A percentile compares a stretch with the other conserved stretches of the same genome.
Evolutionary conservation across 139 green algal species (phyloP).

Genomic region (Yamagishiella unicocca): DNA sequence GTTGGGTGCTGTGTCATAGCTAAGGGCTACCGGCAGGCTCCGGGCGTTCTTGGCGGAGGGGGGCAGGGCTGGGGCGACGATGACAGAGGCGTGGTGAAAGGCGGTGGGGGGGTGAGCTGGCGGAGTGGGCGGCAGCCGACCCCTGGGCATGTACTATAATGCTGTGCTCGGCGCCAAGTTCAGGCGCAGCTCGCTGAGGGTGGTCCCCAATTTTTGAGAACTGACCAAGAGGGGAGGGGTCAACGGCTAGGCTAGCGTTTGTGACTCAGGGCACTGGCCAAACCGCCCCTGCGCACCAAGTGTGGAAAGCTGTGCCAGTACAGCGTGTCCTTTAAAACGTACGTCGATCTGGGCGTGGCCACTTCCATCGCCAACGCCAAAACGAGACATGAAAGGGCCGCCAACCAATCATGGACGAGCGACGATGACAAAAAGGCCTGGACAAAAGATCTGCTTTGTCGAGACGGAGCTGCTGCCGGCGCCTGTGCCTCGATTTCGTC

Average conservation of each 20-base stretch:
- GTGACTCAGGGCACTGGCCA: too few relatives aligned
- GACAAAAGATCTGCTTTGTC: neutral
- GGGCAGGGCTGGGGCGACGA: neutral
- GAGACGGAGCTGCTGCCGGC: neutral
- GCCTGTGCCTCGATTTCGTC: neutral
- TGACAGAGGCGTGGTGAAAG: too few relatives aligned
- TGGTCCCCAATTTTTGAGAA: too few relatives aligned
- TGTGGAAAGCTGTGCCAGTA: conserved; percentile 60
- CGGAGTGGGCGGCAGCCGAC: too few relatives aligned
- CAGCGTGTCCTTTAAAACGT: conserved; percentile 29
- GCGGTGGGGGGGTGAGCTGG: too few relatives aligned
- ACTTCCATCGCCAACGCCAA: conserved; percentile 2
- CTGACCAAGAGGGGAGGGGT: too few relatives aligned
- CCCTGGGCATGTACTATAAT: too few relatives aligned
- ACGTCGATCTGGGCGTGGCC: neutral
- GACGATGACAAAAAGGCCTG: neutral
- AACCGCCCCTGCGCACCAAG: too few relatives aligned
- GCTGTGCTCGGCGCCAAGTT: too few relatives aligned
- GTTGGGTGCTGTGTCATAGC: neutral
- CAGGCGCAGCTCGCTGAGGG: too few relatives aligned
- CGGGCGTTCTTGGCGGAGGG: neutral
- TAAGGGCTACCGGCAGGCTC: neutral
- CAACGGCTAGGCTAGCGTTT: too few relatives aligned
- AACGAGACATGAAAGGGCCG: neutral
- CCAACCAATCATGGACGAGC: neutral